Conservation (phyloP, 2,329 filamentous ascomycete species). For the Cladophialophora immunda region DNA sequence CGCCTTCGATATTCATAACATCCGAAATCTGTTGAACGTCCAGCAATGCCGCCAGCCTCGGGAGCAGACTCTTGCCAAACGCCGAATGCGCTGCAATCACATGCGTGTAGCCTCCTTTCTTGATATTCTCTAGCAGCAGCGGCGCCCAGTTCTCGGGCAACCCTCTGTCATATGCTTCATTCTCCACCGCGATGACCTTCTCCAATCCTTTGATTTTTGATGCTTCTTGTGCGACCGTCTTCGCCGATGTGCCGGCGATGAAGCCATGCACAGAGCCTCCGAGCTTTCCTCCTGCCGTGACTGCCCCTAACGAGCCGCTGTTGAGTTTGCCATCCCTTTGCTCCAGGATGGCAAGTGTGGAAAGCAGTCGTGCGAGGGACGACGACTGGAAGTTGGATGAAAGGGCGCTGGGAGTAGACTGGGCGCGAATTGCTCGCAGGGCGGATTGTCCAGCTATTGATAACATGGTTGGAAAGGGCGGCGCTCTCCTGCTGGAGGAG, state of each 20-base stretch:
- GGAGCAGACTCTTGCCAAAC: constrained; percentile 95
- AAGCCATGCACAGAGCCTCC: constrained; percentile 88
- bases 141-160: constrained; percentile 95
- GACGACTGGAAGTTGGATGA: constrained; percentile 55
- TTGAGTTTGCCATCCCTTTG: constrained; percentile 90
- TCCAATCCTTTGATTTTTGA: constrained; percentile 90
- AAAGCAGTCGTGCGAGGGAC: constrained; percentile 74
- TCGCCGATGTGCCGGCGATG: constrained; percentile 80
- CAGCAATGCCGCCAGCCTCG: constrained; percentile 87
- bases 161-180: constrained; percentile 91
- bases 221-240: constrained; percentile 76
- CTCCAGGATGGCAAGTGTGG: constrained; percentile 89
- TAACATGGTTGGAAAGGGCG: constrained; percentile 29
- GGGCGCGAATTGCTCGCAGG: constrained; percentile 55
- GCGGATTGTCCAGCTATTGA: constrained; percentile 45
- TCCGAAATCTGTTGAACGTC: constrained; percentile 95
- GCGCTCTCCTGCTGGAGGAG: constrained; percentile 12
- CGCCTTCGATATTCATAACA: constrained; percentile 83
- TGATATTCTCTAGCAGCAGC: constrained; percentile 93
- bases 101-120: constrained; percentile 93
- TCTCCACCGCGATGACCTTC: constrained; percentile 90
- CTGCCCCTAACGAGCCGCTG: constrained; percentile 79
- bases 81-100: constrained; percentile 90
- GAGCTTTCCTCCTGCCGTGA: constrained; percentile 85
- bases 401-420: constrained; percentile 52